phyloP scores from a whole-genome alignment of 805 yeast genomes.

The Cyberlindnera sargentensis region DNA sequence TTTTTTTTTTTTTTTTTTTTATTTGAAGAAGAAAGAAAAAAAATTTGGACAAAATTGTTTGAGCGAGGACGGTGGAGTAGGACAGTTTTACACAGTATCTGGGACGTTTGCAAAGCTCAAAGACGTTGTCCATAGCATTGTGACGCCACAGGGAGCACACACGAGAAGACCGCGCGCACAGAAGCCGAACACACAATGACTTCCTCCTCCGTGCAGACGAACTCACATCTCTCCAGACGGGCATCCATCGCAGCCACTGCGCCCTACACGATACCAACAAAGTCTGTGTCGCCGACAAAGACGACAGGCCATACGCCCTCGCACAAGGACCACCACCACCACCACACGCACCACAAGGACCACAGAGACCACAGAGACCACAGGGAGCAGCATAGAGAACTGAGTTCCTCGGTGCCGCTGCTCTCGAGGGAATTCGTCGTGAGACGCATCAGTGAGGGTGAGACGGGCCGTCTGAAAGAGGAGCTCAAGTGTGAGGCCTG shows the following conservation, averaged over 20 bases:
- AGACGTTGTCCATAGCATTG: no score
- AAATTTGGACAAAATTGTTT: no score
- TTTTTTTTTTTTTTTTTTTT: no score
- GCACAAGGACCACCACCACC: conserved; percentile 7
- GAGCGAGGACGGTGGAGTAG: no score
- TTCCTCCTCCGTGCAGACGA: conserved; percentile 4
- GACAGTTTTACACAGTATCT: no score
- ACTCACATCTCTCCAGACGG: conserved; percentile 24
- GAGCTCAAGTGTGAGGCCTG: conserved; percentile 85
- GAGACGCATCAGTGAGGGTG: conserved; percentile 79
- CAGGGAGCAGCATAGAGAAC: conserved; percentile 1
- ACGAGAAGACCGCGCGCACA: no score
- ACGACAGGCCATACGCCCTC: conserved; percentile 2
- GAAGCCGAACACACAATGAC: no score
- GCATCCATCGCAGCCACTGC: conserved; percentile 31
- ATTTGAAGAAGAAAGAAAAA: no score
- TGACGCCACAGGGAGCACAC: no score
- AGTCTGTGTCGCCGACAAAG: neutral
- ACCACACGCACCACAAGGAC: neutral
- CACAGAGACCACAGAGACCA: neutral
- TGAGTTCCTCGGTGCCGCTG: conserved; percentile 30
- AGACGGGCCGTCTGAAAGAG: conserved; percentile 76
- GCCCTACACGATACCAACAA: conserved; percentile 30
- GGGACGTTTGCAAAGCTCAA: no score
- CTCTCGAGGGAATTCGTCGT: conserved; percentile 67